Evolutionary conservation across 257 asterid species (phyloP), one percentile per base, ranked within the genome.

Genomic region (Solanum acaule): DNA sequence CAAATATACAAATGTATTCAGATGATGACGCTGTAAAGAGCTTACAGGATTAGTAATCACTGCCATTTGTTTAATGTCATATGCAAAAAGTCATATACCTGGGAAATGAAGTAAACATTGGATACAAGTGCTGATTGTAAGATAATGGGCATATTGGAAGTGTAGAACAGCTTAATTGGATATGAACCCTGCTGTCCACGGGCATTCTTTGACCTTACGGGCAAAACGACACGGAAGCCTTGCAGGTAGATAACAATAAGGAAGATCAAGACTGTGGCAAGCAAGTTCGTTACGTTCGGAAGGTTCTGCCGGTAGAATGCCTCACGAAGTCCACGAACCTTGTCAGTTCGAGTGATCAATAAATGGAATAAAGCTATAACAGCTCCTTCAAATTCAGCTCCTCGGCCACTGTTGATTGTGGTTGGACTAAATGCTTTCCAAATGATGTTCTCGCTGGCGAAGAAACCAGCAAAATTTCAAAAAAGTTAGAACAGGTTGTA

Each of bases 371-470:
- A 87, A 49, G 98, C 98, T 90, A 95, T 95, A 85, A 95, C 96
- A 82, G 98, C 98, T 29, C 98, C 98, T 90, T 95, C 98, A 87
- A 95, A 95, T 90, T 95, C 98, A 90, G 98, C 98, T 90, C 98
- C 98, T 44, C 96, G 95, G 3, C 98, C 98, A 85, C 95, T 95
- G 94, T 95, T 95, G 73, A 95, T 92, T 13, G 98, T 95, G 42
- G 98, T 95, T 56, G 98, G 98, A 89, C 98, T 95, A 88, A 95
- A 95, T 83, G 98, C 98, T 89, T 94, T 95, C 98, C 98, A 95
- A 77, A 94, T 95, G 88, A 95, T 95, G 90, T 86, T 95, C 88
- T 95, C 98, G 90, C 98, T 95, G 92, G 85, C 83, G 82, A 86
- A 88, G 68, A 31, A 85, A 44, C 10, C 40, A 79, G 56, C 63